Evolutionary conservation across 768 basidiomycete species (phyloP).

Genomic region (Termitomyces sp.): DNA sequence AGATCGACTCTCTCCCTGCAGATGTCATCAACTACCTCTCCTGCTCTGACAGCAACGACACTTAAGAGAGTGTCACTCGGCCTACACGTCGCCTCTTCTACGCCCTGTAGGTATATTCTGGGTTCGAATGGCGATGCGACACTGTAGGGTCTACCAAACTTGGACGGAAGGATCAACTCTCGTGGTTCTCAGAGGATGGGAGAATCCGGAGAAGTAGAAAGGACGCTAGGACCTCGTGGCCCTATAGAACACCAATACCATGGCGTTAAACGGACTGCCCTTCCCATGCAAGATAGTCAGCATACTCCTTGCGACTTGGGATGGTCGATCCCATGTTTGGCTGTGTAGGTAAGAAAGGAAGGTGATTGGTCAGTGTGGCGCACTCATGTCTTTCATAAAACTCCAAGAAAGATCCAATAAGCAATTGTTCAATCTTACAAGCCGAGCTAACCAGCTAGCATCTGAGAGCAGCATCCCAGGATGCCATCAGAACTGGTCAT

Average conservation of each 20-base stretch:
- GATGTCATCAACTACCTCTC: conserved; percentile 40
- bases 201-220: conserved; percentile 19
- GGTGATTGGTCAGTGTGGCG: conserved; percentile 46
- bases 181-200: conserved; percentile 8
- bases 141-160: conserved; percentile 5
- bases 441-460: conserved; percentile 47
- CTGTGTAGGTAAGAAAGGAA: conserved; percentile 51
- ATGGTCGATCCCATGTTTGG: conserved; percentile 48
- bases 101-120: conserved; percentile 32
- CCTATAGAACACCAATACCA: conserved; percentile 41
- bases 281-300: conserved; percentile 54
- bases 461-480: conserved; percentile 53
- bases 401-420: conserved; percentile 20
- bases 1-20: conserved; percentile 5
- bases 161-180: conserved; percentile 32
- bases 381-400: conserved; percentile 54
- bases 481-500: conserved; percentile 48
- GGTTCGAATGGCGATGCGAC: conserved; percentile 14
- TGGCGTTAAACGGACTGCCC: conserved; percentile 38
- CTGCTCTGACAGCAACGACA: conserved; percentile 38
- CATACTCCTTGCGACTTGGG: conserved; percentile 50
- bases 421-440: neutral
- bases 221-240: conserved; percentile 40
- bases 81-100: conserved; percentile 36
- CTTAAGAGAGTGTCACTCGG: conserved; percentile 45